Evolutionary conservation across 148 eudicot genomes (phyloP).

Genomic region (Camellia lanceoleosa): DNA sequence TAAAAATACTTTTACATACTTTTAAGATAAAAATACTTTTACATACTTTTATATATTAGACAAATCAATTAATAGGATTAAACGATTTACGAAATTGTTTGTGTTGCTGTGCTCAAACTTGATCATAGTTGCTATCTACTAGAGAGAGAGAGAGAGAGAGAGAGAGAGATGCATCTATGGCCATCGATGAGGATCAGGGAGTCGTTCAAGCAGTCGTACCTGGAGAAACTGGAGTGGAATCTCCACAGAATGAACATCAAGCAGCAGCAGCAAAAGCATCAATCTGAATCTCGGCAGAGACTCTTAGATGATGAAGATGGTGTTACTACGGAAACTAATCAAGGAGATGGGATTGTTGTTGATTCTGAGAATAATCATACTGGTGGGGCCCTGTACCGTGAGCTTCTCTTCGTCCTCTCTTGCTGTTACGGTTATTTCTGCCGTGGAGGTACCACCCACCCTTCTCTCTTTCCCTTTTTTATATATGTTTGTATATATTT

Average conservation of each 20-base stretch:
- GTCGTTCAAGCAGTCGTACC: slow-evolving; percentile 53
- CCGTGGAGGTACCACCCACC: slow-evolving; percentile 47
- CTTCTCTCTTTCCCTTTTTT: no score
- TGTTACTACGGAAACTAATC: not conserved
- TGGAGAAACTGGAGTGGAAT: slow-evolving; percentile 52
- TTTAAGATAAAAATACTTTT: no score
- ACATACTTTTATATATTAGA: no score
- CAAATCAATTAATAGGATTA: no score
- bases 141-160: not conserved
- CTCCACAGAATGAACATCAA: slow-evolving; percentile 36
- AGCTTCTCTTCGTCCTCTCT: slow-evolving; percentile 41
- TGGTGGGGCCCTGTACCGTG: slow-evolving; percentile 25
- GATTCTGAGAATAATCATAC: not conserved
- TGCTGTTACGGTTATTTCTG: slow-evolving; percentile 60
- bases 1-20: no score
- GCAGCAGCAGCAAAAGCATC: slow-evolving; percentile 20
- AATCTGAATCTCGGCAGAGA: slow-evolving; percentile 19
- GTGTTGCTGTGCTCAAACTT: not conserved
- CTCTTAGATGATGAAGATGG: slow-evolving; percentile 19
- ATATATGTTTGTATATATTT: not conserved
- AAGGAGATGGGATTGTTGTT: not conserved
- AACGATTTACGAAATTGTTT: no score
- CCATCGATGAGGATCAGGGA: slow-evolving; percentile 60
- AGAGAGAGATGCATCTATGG: slow-evolving; percentile 75
- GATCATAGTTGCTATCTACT: no score